These are phyloP conservation scores for Pseudoturritis turrita DNA, from an alignment of 345 rosid species.

Conservation along the genomic window DNA sequence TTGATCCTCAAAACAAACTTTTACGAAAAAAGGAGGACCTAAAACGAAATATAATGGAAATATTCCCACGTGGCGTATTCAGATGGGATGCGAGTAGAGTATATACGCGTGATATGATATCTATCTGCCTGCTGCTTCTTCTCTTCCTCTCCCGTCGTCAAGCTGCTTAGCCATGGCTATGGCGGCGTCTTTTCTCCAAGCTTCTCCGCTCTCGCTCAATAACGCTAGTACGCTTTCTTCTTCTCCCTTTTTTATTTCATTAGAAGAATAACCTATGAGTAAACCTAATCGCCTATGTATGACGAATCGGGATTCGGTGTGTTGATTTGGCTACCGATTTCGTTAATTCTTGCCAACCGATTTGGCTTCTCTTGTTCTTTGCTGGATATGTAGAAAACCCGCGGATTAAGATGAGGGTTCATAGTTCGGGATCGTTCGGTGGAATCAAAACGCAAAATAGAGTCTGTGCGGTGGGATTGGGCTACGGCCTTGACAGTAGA, in stretches of 20 bases:
- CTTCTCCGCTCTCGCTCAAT: conserved; percentile 13
- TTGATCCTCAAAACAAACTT: background rate
- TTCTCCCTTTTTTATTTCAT: background rate
- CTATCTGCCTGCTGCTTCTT: background rate
- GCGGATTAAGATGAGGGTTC: conserved; percentile 13
- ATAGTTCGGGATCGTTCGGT: background rate
- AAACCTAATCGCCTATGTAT: no score
- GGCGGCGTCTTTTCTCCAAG: conserved; percentile 28
- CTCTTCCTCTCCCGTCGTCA: conserved; percentile 1
- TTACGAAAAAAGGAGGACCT: background rate
- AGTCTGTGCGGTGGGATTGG: conserved; percentile 28
- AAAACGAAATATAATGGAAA: background rate
- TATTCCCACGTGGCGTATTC: background rate
- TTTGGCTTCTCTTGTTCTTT: background rate
- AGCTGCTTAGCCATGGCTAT: conserved; percentile 23
- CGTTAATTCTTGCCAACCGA: background rate
- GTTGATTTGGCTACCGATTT: background rate
- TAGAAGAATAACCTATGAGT: background rate
- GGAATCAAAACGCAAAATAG: conserved; percentile 7
- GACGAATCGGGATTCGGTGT: background rate
- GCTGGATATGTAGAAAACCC: background rate
- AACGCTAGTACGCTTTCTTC: conserved; percentile 6
- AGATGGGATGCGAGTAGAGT: background rate
- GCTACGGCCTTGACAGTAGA: background rate
- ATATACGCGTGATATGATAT: background rate